These are phyloP conservation scores for Ustilago bromivora DNA, from an alignment of 1,284 basidiomycete species.

Conservation along the genomic window DNA sequence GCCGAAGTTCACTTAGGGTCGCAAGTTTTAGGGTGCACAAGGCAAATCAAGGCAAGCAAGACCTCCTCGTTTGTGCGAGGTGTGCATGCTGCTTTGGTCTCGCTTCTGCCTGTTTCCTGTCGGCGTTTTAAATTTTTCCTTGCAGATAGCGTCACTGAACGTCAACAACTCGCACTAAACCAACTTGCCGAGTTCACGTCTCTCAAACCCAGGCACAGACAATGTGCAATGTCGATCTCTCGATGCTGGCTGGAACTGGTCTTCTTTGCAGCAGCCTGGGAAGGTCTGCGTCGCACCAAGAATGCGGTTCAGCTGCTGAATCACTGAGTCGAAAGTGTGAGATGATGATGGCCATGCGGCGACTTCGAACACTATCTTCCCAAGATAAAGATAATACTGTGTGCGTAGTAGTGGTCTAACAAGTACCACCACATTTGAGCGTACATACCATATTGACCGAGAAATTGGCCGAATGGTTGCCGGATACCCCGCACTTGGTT, in stretches of 20 bases:
- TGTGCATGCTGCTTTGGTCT: constrained; percentile 1
- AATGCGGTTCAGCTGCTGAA: too few species aligned
- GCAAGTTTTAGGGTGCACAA: not conserved
- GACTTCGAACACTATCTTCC: not conserved
- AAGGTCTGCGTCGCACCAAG: not conserved
- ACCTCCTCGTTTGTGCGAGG: not conserved
- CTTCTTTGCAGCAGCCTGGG: not conserved
- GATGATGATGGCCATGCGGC: not conserved
- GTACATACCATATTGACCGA: not conserved
- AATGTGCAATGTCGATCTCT: not conserved
- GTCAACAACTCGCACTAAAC: not conserved
- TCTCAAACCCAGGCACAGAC: not conserved
- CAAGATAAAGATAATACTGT: not conserved
- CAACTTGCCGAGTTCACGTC: constrained; percentile 2
- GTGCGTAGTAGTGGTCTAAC: not conserved
- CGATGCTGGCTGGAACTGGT: not conserved
- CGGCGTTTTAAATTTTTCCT: constrained; percentile 10
- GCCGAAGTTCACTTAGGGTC: not conserved
- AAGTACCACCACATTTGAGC: not conserved
- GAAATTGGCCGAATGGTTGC: not conserved
- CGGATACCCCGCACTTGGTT: constrained; percentile 1
- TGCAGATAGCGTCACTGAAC: not conserved
- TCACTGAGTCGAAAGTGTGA: not conserved
- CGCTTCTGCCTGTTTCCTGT: constrained; percentile 6
- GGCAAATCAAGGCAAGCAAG: not conserved